Evolutionary conservation across 257 asterid species (phyloP).

Genomic region (Verbena officinalis): DNA sequence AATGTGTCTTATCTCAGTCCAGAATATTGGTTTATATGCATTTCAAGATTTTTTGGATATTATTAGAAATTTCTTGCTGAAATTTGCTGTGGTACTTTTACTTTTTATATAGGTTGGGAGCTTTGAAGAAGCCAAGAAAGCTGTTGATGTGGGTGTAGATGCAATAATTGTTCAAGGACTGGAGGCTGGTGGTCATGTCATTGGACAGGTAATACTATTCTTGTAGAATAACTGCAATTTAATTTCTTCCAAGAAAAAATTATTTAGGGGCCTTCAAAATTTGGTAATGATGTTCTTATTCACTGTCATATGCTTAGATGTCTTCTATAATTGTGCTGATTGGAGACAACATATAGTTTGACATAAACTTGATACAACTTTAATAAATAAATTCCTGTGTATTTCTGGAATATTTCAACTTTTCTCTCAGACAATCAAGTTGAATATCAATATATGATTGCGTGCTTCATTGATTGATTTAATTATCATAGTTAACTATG

Average conservation of each 20-base stretch:
- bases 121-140: conserved; percentile 72
- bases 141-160: conserved; percentile 71
- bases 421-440: too few relatives aligned
- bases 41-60: too few relatives aligned
- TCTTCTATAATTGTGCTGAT: too few relatives aligned
- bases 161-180: conserved; percentile 86
- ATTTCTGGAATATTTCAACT: background rate
- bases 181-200: conserved; percentile 95
- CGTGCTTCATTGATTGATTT: background rate
- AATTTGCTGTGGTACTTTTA: background rate
- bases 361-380: background rate
- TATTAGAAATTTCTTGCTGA: conserved; percentile 2
- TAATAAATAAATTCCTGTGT: background rate
- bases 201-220: conserved; percentile 64
- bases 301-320: too few relatives aligned
- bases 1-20: background rate
- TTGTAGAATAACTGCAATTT: background rate
- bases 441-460: background rate
- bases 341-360: too few relatives aligned
- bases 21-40: conserved; percentile 7
- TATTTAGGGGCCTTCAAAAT: background rate
- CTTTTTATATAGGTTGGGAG: conserved; percentile 73
- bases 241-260: background rate
- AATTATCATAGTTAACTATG: too few relatives aligned
- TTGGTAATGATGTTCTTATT: too few relatives aligned